Evolutionary conservation across 2,329 filamentous ascomycete genomes (phyloP).

Genomic region (Ophiocordyceps sinensis): DNA sequence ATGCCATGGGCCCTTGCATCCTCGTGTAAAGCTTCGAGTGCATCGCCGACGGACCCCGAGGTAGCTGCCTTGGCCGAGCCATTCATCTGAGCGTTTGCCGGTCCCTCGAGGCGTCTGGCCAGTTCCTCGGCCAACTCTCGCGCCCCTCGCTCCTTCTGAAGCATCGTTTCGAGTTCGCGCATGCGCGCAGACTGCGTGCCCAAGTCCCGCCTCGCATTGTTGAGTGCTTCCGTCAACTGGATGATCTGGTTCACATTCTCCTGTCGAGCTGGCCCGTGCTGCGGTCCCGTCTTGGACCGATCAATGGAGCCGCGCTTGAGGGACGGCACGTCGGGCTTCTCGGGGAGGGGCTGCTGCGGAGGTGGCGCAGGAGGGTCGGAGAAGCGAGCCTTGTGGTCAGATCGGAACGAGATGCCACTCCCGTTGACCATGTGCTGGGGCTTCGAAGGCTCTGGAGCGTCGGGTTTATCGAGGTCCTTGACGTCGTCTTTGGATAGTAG

Average conservation of each 20-base stretch:
- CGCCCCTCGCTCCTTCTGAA: constrained; percentile 67
- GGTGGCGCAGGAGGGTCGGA: constrained; percentile 88
- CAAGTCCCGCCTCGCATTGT: constrained; percentile 71
- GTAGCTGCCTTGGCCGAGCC: constrained; percentile 10
- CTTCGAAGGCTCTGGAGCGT: constrained; percentile 32
- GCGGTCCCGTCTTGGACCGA: constrained; percentile 43
- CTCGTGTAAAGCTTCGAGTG: constrained; percentile 1
- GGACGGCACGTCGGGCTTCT: constrained; percentile 72
- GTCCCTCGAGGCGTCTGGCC: constrained; percentile 53
- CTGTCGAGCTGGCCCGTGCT: constrained; percentile 44
- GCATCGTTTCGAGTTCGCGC: constrained; percentile 58
- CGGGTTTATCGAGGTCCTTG: constrained; percentile 40
- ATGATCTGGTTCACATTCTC: constrained; percentile 60
- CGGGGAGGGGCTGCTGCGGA: constrained; percentile 81
- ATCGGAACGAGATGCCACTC: constrained; percentile 40
- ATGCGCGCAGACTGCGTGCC: constrained; percentile 70
- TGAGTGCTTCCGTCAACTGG: constrained; percentile 71
- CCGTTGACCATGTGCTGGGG: constrained; percentile 33
- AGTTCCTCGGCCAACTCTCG: constrained; percentile 74
- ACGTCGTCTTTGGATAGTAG: constrained; percentile 59
- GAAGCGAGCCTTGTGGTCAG: constrained; percentile 71
- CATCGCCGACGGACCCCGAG: constrained; percentile 9
- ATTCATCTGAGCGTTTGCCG: constrained; percentile 21
- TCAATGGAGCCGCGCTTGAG: constrained; percentile 67
- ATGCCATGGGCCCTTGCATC: constrained; percentile 2